These are phyloP conservation scores for Metarhizium rileyi DNA, from an alignment of 2,329 filamentous ascomycete species.

Conservation along the genomic window DNA sequence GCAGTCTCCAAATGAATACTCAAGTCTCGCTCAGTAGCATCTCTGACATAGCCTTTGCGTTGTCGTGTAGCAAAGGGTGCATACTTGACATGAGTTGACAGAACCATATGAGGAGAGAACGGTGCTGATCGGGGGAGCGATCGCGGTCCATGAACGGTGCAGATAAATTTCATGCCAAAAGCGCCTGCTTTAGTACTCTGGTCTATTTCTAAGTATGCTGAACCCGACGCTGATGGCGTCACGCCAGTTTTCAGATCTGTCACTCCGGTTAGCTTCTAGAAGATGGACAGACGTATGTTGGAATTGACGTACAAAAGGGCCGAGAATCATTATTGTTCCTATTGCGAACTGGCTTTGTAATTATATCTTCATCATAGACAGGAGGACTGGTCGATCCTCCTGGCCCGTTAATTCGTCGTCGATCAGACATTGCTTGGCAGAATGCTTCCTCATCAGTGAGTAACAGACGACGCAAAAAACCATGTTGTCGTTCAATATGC, in stretches of 20 bases:
- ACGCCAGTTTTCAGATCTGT: constrained; percentile 83
- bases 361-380: constrained; percentile 48
- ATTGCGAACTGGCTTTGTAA: constrained; percentile 45
- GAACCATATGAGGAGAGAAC: constrained; percentile 84
- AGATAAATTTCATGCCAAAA: constrained; percentile 79
- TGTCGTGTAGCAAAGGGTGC: constrained; percentile 83
- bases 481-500: constrained; percentile 4
- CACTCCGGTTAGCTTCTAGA: not conserved
- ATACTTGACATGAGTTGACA: constrained; percentile 92
- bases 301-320: constrained; percentile 35
- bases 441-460: not conserved
- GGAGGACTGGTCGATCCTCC: constrained; percentile 66
- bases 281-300: not conserved
- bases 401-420: constrained; percentile 84
- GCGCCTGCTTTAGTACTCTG: constrained; percentile 35
- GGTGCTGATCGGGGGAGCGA: constrained; percentile 82
- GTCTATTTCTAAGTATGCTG: constrained; percentile 70
- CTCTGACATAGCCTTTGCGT: constrained; percentile 76
- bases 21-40: constrained; percentile 78
- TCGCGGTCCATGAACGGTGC: constrained; percentile 86
- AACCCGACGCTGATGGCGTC: constrained; percentile 87
- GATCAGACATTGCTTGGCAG: constrained; percentile 57
- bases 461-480: not conserved
- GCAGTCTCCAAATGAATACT: constrained; percentile 88
- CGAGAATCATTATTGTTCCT: constrained; percentile 52